Conservation (phyloP, 1,284 basidiomycete species). For the Rhodotorula sp. region DNA sequence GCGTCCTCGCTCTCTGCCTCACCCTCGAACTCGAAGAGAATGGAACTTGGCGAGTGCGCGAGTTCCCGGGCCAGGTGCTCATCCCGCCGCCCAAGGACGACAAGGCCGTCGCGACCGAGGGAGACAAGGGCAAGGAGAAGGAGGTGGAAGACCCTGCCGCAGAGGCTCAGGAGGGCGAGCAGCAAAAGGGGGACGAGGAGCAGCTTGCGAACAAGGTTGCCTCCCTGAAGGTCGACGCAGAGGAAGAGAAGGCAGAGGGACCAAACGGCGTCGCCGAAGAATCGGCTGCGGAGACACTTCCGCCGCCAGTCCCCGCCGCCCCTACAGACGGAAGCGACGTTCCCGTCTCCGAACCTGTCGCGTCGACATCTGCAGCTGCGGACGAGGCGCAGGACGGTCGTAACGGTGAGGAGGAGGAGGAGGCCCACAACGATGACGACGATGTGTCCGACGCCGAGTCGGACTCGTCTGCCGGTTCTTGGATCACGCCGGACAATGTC, state of each 20-base stretch:
- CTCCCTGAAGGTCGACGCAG: conserved; percentile 1
- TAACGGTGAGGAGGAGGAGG: conserved; percentile 39
- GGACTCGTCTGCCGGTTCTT: conserved; percentile 67
- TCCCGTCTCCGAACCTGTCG: neutral
- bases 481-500: conserved; percentile 94
- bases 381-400: conserved; percentile 46
- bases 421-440: conserved; percentile 61
- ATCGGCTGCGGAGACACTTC: neutral
- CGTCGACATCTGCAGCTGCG: conserved; percentile 56
- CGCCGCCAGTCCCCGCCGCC: neutral
- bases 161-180: neutral
- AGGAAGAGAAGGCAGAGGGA: neutral
- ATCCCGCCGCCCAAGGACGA: conserved; percentile 36
- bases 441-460: conserved; percentile 65
- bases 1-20: conserved; percentile 67
- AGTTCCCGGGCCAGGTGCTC: conserved; percentile 50
- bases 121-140: conserved; percentile 23
- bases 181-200: neutral
- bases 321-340: neutral
- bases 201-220: neutral
- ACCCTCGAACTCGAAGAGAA: conserved; percentile 63
- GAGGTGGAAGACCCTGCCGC: neutral
- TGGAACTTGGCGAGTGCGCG: conserved; percentile 55
- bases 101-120: conserved; percentile 18
- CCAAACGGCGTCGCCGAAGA: neutral